Evolutionary conservation across 1,284 basidiomycete species (phyloP).

Genomic region (Peniophora sp.): DNA sequence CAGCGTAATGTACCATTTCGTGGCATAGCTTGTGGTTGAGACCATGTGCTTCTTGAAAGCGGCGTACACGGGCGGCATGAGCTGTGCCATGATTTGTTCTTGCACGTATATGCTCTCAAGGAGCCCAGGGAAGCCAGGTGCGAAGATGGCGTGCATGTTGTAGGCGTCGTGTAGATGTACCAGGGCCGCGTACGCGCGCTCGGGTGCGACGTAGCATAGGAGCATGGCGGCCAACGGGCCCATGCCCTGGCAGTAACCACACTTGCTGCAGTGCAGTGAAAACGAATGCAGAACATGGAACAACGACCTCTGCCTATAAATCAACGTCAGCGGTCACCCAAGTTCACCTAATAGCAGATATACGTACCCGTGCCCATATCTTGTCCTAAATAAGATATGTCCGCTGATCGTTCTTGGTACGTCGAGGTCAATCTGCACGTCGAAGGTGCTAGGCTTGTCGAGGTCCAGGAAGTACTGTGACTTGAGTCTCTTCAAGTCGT

Average conservation of each 20-base stretch:
- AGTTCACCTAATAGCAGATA: background rate
- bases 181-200: slow-evolving; percentile 79
- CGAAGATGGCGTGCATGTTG: slow-evolving; percentile 83
- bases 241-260: slow-evolving; percentile 99
- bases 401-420: slow-evolving; percentile 95
- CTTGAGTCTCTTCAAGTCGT: slow-evolving; percentile 34
- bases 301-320: slow-evolving; percentile 79
- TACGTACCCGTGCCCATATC: slow-evolving; percentile 87
- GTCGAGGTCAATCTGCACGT: slow-evolving; percentile 97
- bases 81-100: slow-evolving; percentile 74
- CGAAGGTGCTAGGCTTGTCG: slow-evolving; percentile 79
- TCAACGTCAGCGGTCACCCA: slow-evolving; percentile 4
- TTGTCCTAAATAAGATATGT: slow-evolving; percentile 89
- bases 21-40: slow-evolving; percentile 90
- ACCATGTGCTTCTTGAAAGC: slow-evolving; percentile 85
- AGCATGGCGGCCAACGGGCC: slow-evolving; percentile 94
- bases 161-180: slow-evolving; percentile 86
- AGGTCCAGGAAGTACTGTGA: slow-evolving; percentile 58
- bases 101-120: slow-evolving; percentile 93
- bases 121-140: slow-evolving; percentile 92
- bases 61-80: slow-evolving; percentile 84
- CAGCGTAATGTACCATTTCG: slow-evolving; percentile 99
- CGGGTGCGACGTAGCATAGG: slow-evolving; percentile 88
- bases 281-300: slow-evolving; percentile 95
- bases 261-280: slow-evolving; percentile 76